A percentile compares a stretch with the other conserved stretches of the same genome.
These are phyloP conservation scores for Beauveria scarabaeidicola DNA, from an alignment of 2,329 filamentous ascomycete genomes.

Conservation along the genomic window DNA sequence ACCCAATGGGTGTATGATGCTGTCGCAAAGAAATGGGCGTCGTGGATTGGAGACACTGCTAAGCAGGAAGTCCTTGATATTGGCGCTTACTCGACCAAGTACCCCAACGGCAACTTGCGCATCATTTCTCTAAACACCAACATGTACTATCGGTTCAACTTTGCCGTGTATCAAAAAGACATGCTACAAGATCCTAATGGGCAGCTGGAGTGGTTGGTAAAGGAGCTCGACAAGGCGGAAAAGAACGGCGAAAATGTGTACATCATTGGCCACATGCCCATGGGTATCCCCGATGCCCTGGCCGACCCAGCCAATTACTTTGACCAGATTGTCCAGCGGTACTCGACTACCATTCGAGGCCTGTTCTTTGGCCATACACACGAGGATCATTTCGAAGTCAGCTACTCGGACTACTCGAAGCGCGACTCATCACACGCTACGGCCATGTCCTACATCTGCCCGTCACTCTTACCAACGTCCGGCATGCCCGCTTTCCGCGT, in stretches of 20 bases:
- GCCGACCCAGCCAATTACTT: slow-evolving; percentile 44
- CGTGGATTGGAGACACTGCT: slow-evolving; percentile 34
- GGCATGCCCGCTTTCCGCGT: slow-evolving; percentile 50
- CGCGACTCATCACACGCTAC: slow-evolving; percentile 36
- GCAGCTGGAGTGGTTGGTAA: slow-evolving; percentile 45
- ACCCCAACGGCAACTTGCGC: slow-evolving; percentile 38
- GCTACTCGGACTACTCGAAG: slow-evolving; percentile 39
- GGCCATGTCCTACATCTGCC: slow-evolving; percentile 45
- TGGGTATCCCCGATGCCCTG: slow-evolving; percentile 41
- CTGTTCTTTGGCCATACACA: slow-evolving; percentile 53
- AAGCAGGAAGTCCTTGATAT: slow-evolving; percentile 28
- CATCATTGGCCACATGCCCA: slow-evolving; percentile 50
- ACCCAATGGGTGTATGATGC: slow-evolving; percentile 46
- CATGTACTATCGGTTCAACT: slow-evolving; percentile 50
- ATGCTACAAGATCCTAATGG: slow-evolving; percentile 43
- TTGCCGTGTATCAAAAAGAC: slow-evolving; percentile 43
- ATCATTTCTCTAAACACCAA: slow-evolving; percentile 55
- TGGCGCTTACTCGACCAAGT: slow-evolving; percentile 42
- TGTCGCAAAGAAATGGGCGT: slow-evolving; percentile 36
- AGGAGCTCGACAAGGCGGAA: slow-evolving; percentile 45
- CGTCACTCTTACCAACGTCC: slow-evolving; percentile 45
- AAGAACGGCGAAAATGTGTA: slow-evolving; percentile 44
- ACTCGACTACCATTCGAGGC: slow-evolving; percentile 43
- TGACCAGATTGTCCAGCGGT: slow-evolving; percentile 47
- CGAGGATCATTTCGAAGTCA: slow-evolving; percentile 47